Base-by-base conservation (phyloP, 164 flowering plant genomes). In the Berberis thunbergii region DNA sequence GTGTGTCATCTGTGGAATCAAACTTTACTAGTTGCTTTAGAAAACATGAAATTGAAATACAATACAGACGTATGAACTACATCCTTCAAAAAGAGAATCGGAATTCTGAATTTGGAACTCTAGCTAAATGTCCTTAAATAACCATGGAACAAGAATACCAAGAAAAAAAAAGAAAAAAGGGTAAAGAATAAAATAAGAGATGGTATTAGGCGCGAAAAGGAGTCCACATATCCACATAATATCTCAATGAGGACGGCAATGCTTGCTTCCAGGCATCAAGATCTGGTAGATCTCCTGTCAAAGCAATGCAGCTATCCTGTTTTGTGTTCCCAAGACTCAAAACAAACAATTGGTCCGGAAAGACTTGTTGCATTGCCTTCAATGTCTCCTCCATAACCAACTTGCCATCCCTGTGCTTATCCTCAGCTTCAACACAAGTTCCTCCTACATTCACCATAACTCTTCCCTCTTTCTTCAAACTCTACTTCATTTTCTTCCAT, bases 381-480 rank as follows among this genome's bases (percentile, higher is more conserved):
- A 90, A 64, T 11, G 89, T 72, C 69, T 85, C 83, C 57, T 84
- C 87, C 96, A 90, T 93, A 4, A 85, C 74, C 67, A 79, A 62
- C 13, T 71, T 74, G 54, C 97, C 98, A 68, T 90, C 89, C 54
- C 70, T 75, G n/a, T 64, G 2, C 1, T 66, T 49, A 67, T 85
- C 88, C 76, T 93, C 98, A 0, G 96, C 83, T 78, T 90, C 94
- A 50, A 93, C 86, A 69, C 97, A 90, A 63, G 90, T 86, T 4
- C 98, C 98, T 12, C 96, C 98, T 4, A 89, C 91, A 72, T 93
- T 93, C 66, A 83, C 94, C 94, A 93, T 88, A n/a, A 93, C 76
- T 55, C 94, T 88, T 73, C 96, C 98, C 2, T 87, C 94, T 71
- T 69, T 76, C 63, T 80, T 90, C 87, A 93, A 70, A 45, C 68